A percentile compares a stretch with the other conserved stretches of the same genome.
Conservation (phyloP, 768 basidiomycete species). For the Boletus vinaceobasis region DNA sequence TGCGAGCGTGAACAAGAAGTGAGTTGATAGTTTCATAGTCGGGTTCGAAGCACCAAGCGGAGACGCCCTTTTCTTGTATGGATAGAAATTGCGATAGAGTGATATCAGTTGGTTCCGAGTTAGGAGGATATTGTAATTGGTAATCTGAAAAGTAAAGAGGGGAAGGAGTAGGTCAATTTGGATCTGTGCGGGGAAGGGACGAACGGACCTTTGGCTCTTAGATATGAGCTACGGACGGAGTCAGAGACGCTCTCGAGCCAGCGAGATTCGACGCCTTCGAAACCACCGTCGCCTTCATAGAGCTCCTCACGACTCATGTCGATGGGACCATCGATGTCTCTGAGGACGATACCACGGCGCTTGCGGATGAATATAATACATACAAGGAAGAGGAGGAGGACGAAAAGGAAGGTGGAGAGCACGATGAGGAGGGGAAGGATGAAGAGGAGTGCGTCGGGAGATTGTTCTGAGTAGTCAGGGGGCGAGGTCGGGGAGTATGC, state of each 20-base stretch:
- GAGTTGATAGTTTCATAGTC: slow-evolving; percentile 95
- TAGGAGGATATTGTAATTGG: slow-evolving; percentile 86
- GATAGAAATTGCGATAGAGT: slow-evolving; percentile 97
- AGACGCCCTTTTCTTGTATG: slow-evolving; percentile 99
- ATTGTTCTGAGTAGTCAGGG: slow-evolving; percentile 22
- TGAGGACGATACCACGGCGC: slow-evolving; percentile 71
- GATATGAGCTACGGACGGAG: slow-evolving; percentile 62
- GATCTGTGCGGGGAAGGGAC: not conserved
- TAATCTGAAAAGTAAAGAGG: slow-evolving; percentile 49
- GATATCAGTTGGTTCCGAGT: slow-evolving; percentile 97
- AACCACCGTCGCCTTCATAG: slow-evolving; percentile 87
- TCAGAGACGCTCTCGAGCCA: slow-evolving; percentile 89
- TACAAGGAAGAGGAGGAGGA: slow-evolving; percentile 87
- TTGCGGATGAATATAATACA: slow-evolving; percentile 82
- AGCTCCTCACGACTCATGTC: slow-evolving; percentile 93
- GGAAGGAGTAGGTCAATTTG: slow-evolving; percentile 1
- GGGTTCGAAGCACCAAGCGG: slow-evolving; percentile 98
- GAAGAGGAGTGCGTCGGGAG: slow-evolving; percentile 71
- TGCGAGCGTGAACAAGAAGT: slow-evolving; percentile 89
- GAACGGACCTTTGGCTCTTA: slow-evolving; percentile 78
- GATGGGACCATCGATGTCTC: slow-evolving; percentile 87
- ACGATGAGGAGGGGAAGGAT: slow-evolving; percentile 94
- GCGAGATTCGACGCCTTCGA: slow-evolving; percentile 86
- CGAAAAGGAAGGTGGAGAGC: slow-evolving; percentile 87
- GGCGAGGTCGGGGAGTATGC: not conserved